Conservation (phyloP, 2,329 filamentous ascomycete species). For the Arthroderma uncinatum region DNA sequence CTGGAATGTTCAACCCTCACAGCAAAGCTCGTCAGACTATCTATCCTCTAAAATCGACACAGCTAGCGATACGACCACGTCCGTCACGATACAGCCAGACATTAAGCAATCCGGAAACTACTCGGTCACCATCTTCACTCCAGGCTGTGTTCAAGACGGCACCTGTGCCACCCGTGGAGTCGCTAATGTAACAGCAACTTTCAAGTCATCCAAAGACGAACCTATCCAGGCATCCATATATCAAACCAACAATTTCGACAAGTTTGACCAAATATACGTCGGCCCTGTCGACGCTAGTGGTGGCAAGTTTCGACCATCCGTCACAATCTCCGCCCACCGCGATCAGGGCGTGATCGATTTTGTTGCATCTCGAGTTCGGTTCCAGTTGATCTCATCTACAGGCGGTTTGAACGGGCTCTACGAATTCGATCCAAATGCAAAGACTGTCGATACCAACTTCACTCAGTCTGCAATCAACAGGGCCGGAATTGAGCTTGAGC, state of each 20-base stretch:
- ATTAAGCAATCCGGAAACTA: slow-evolving; percentile 87
- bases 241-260: slow-evolving; percentile 93
- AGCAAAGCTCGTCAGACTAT: slow-evolving; percentile 59
- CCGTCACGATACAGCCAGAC: slow-evolving; percentile 70
- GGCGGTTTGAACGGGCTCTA: slow-evolving; percentile 81
- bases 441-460: slow-evolving; percentile 52
- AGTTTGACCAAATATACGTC: slow-evolving; percentile 86
- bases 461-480: slow-evolving; percentile 62
- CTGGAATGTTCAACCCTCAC: slow-evolving; percentile 60
- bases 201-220: slow-evolving; percentile 42
- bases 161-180: slow-evolving; percentile 66
- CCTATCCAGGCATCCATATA: slow-evolving; percentile 55
- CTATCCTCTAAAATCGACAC: slow-evolving; percentile 56
- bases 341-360: slow-evolving; percentile 56
- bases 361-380: slow-evolving; percentile 81
- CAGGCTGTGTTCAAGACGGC: slow-evolving; percentile 71
- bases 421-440: slow-evolving; percentile 64
- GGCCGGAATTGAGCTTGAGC: slow-evolving; percentile 59
- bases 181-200: slow-evolving; percentile 66
- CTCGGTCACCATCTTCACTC: slow-evolving; percentile 80
- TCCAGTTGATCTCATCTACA: slow-evolving; percentile 51
- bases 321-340: slow-evolving; percentile 61
- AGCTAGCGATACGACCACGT: slow-evolving; percentile 47
- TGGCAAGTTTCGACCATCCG: slow-evolving; percentile 61
- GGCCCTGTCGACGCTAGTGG: slow-evolving; percentile 70